These are phyloP conservation scores for Actinomortierella ambigua DNA, from an alignment of 371 early-diverging fungal genomes.

Conservation along the genomic window DNA sequence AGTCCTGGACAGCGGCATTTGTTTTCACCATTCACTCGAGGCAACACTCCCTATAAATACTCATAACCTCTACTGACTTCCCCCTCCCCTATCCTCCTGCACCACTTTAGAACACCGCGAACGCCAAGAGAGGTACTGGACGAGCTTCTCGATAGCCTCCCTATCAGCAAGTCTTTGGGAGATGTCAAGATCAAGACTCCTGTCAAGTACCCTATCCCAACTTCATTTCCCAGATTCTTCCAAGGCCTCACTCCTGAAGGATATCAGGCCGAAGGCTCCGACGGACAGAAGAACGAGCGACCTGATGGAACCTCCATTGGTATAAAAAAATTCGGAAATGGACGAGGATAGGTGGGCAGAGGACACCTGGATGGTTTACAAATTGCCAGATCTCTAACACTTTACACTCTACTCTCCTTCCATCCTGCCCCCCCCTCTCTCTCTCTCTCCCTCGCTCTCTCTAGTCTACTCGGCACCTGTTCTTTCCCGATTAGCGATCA, in stretches of 20 bases:
- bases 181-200: slow-evolving; percentile 18
- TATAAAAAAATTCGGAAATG: no score
- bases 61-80: no score
- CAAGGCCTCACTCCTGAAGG: slow-evolving; percentile 30
- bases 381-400: no score
- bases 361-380: no score
- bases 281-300: no score
- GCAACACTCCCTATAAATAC: no score
- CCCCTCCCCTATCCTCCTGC: no score
- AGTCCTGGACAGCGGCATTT: background rate
- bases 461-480: slow-evolving; percentile 42
- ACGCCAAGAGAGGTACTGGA: slow-evolving; percentile 35
- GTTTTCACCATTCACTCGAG: no score
- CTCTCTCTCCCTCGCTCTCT: background rate
- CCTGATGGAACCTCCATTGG: no score
- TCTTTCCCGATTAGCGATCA: slow-evolving; percentile 50
- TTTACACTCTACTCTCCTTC: no score
- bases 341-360: no score
- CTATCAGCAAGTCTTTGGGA: slow-evolving; percentile 37
- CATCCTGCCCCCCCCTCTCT: no score
- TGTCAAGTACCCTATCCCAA: slow-evolving; percentile 34
- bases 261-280: slow-evolving; percentile 7
- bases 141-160: slow-evolving; percentile 26
- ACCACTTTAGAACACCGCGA: slow-evolving; percentile 20
- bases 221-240: slow-evolving; percentile 41